A percentile compares a stretch with the other conserved stretches of the same genome.
These are phyloP conservation scores for Saccharum officinarum DNA, from an alignment of 176 grass and related monocot species.

Conservation along the genomic window DNA sequence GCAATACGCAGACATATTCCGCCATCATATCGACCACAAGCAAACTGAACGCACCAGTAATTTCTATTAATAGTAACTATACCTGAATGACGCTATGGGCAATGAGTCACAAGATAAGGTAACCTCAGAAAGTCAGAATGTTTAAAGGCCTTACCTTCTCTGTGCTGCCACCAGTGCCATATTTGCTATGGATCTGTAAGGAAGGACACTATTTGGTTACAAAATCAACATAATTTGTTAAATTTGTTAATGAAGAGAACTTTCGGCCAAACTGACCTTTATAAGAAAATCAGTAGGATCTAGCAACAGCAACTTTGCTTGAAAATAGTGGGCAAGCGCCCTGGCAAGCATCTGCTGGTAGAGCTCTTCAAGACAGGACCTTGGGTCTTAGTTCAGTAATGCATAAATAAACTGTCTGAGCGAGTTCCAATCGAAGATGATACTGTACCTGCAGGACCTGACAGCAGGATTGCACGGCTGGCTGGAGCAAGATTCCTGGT, in stretches of 20 bases:
- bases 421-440: background rate
- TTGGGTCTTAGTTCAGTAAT: constrained; percentile 36
- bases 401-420: background rate
- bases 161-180: constrained; percentile 54
- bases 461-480: constrained; percentile 82
- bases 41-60: background rate
- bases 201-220: background rate
- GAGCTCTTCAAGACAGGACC: constrained; percentile 63
- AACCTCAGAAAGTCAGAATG: background rate
- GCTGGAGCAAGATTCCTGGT: constrained; percentile 92
- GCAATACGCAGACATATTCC: background rate
- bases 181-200: constrained; percentile 75
- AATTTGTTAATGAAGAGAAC: background rate
- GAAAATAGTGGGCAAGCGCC: constrained; percentile 83
- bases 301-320: constrained; percentile 84
- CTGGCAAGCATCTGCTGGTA: constrained; percentile 98
- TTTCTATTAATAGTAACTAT: background rate
- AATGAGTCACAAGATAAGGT: background rate
- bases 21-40: background rate
- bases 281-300: constrained; percentile 87
- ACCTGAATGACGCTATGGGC: background rate
- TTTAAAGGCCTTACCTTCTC: constrained; percentile 46
- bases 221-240: background rate
- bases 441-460: constrained; percentile 83
- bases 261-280: constrained; percentile 56